These are phyloP conservation scores for Amauroascus niger DNA, from an alignment of 2,329 filamentous ascomycete species.

Conservation along the genomic window DNA sequence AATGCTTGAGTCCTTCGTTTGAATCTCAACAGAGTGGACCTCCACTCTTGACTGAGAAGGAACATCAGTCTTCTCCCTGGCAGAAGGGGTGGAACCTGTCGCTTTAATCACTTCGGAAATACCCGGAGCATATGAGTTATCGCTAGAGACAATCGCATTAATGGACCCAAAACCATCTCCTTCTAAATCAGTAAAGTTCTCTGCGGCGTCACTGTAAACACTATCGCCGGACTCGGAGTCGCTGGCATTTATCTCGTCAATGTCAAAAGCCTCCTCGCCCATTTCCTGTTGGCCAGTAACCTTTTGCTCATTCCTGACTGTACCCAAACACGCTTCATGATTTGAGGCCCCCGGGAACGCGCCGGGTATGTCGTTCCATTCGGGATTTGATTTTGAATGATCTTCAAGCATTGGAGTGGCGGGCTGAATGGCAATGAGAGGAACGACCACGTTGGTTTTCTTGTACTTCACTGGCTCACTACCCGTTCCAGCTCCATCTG, in stretches of 20 bases:
- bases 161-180: slow-evolving; percentile 42
- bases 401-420: slow-evolving; percentile 40
- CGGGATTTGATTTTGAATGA: slow-evolving; percentile 26
- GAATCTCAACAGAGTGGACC: neutral
- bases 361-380: slow-evolving; percentile 46
- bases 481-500: neutral
- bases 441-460: slow-evolving; percentile 21
- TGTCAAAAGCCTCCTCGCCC: neutral
- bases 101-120: neutral
- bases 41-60: neutral
- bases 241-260: slow-evolving; percentile 17
- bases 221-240: slow-evolving; percentile 37
- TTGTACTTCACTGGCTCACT: neutral
- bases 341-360: neutral
- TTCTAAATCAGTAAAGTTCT: slow-evolving; percentile 30
- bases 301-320: neutral
- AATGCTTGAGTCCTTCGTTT: neutral
- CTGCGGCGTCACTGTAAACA: slow-evolving; percentile 40
- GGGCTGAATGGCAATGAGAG: slow-evolving; percentile 39
- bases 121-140: neutral
- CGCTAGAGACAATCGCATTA: slow-evolving; percentile 36
- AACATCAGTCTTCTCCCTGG: neutral
- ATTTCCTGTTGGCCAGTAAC: neutral
- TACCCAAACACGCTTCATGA: neutral
- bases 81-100: neutral